Base-by-base conservation (phyloP, 2,329 filamentous ascomycete genomes). In the Pestalotiopsis sp. region DNA sequence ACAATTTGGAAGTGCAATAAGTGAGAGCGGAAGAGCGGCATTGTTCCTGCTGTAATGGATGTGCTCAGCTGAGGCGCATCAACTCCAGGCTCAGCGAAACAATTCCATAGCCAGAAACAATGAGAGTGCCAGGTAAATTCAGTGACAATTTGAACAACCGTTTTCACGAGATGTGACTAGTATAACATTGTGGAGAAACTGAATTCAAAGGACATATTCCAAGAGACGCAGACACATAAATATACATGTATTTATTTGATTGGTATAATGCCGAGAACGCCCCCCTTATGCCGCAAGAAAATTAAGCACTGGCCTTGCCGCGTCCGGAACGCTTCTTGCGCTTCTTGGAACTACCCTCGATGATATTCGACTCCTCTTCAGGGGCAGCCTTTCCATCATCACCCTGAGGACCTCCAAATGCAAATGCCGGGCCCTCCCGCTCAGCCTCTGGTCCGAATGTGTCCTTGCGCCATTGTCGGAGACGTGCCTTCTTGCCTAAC, bases 401-500 rank as follows among this genome's bases (percentile, higher is more conserved):
- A 56, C 68, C 73, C 14, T 68, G 72, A 26, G 61, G 70, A 17
- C 69, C 76, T 71, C 86, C 86, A 60, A 88, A 88, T n/a, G 85
- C 86, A 71, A 83, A 89, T 4, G 85, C 87, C 24, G 87, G 87
- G 0, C 87, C 87, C 3, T 83, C 83, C 66, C 81, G 78, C 80
- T 88, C 86, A 70, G 78, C 89, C 74, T 88, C 87, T 59, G 78
- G 78, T 20, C 89, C 89, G 76, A 91, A 91, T 17, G 85, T 86
- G 66, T 90, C 88, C 69, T 85, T 82, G 63, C 89, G 89, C 96
- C 96, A 99, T 81, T 98, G 88, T 76, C 94, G 85, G 69, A 99
- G 84, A 22, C 95, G 87, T 7, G 93, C 93, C 83, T 98, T 98
- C 88, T 98, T 99, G 71, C 93, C 92, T 38, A 98, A 85, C 74